Conservation (phyloP, 768 basidiomycete genomes). For the Rhodotorula taiwanensis region DNA sequence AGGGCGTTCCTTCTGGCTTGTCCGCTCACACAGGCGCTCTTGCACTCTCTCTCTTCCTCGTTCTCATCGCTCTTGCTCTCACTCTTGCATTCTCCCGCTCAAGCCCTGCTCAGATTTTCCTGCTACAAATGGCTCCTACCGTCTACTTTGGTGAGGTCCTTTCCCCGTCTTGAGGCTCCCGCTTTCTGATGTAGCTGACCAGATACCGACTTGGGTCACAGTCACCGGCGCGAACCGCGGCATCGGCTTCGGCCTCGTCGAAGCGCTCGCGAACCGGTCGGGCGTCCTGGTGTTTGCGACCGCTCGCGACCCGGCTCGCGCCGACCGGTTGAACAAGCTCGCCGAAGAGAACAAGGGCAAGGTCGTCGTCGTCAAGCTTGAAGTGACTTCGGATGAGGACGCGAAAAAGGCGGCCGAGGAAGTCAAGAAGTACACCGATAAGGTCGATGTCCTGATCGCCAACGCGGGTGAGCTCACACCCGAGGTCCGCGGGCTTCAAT, state of each 20-base stretch:
- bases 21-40: too few relatives aligned
- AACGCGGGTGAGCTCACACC: constrained; percentile 39
- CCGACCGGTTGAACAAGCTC: constrained; percentile 12
- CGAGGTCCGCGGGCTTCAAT: too few relatives aligned
- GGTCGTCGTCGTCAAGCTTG: constrained; percentile 30
- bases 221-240: constrained; percentile 36
- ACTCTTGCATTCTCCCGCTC: too few relatives aligned
- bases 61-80: too few relatives aligned
- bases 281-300: constrained; percentile 33
- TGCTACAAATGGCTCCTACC: too few relatives aligned
- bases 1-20: too few relatives aligned
- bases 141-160: too few relatives aligned
- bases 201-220: too few relatives aligned
- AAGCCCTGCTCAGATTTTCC: too few relatives aligned
- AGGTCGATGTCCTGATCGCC: constrained; percentile 38
- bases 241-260: constrained; percentile 30
- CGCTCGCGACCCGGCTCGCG: constrained; percentile 25
- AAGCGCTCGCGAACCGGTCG: not conserved
- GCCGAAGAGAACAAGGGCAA: constrained; percentile 10
- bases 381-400: constrained; percentile 19
- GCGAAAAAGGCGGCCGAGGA: constrained; percentile 20
- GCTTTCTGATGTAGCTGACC: too few relatives aligned
- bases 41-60: too few relatives aligned
- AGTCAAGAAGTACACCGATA: constrained; percentile 28
- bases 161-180: too few relatives aligned